Evolutionary conservation across 257 asterid species (phyloP).

Genomic region (Gynochthodes officinalis): DNA sequence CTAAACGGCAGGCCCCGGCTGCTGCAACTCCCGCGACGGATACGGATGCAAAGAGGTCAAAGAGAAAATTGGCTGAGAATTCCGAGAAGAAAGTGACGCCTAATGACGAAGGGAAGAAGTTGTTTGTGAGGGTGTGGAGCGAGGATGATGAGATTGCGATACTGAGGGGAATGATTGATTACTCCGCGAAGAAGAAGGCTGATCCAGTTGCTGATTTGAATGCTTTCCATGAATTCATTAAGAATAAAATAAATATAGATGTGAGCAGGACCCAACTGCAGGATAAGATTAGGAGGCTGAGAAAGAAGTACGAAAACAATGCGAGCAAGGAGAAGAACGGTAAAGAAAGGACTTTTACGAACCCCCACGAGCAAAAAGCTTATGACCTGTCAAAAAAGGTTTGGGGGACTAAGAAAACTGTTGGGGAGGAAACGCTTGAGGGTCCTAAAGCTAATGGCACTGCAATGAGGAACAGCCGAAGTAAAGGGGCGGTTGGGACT

Average conservation of each 20-base stretch:
- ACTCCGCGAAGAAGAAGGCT: slow-evolving; percentile 25
- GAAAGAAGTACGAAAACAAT: slow-evolving; percentile 44
- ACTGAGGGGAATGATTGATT: slow-evolving; percentile 53
- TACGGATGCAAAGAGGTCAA: slow-evolving; percentile 35
- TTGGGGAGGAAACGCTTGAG: slow-evolving; percentile 19
- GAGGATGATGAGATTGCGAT: slow-evolving; percentile 62
- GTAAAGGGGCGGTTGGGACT: slow-evolving; percentile 4
- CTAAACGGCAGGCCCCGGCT: slow-evolving; percentile 38
- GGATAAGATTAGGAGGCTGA: slow-evolving; percentile 53
- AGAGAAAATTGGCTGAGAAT: slow-evolving; percentile 30
- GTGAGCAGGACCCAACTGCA: slow-evolving; percentile 47
- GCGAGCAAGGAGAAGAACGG: slow-evolving; percentile 39
- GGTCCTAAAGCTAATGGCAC: slow-evolving; percentile 31
- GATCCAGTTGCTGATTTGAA: slow-evolving; percentile 40
- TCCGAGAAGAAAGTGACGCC: slow-evolving; percentile 17
- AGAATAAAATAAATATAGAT: slow-evolving; percentile 38
- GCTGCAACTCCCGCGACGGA: slow-evolving; percentile 26
- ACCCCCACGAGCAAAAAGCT: slow-evolving; percentile 46
- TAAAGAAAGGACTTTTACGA: slow-evolving; percentile 30
- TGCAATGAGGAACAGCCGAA: slow-evolving; percentile 23
- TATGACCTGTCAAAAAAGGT: slow-evolving; percentile 43
- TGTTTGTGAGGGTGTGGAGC: slow-evolving; percentile 59
- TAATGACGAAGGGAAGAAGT: slow-evolving; percentile 32
- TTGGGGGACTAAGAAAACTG: slow-evolving; percentile 45
- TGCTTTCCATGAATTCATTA: slow-evolving; percentile 51